These are phyloP conservation scores for Solanum chmielewskii DNA, from an alignment of 257 asterid genomes.

Conservation along the genomic window DNA sequence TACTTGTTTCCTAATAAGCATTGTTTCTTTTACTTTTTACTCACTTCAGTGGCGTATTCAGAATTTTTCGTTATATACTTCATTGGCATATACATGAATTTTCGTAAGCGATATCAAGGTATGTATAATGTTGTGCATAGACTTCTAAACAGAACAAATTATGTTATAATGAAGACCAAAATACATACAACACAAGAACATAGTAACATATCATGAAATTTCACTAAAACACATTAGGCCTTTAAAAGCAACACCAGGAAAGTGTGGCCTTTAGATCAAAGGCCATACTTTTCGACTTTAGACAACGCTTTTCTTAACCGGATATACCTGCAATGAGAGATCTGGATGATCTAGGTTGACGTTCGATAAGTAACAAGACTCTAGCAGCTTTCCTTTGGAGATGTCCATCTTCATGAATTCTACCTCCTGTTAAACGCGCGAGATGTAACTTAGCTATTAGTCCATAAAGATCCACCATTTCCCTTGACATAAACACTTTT, in stretches of 20 bases:
- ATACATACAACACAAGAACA: not conserved
- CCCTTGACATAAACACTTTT: conserved; percentile 36
- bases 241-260: not conserved
- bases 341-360: conserved; percentile 39
- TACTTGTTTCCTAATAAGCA: not conserved
- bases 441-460: conserved; percentile 24
- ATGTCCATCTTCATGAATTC: conserved; percentile 32
- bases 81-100: not conserved
- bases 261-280: not conserved
- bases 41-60: not conserved
- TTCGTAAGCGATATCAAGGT: not conserved
- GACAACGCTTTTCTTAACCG: not conserved
- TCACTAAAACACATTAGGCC: not conserved
- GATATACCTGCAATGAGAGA: conserved; percentile 21
- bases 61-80: not conserved
- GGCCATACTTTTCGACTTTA: not conserved
- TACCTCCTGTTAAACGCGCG: conserved; percentile 36
- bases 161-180: not conserved
- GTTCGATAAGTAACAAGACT: conserved; percentile 39
- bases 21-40: not conserved
- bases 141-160: not conserved
- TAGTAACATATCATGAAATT: not conserved
- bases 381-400: conserved; percentile 54
- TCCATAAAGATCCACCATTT: conserved; percentile 43
- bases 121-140: not conserved